Conservation (phyloP, 1,284 basidiomycete species). For the Trichosporon inkin region DNA sequence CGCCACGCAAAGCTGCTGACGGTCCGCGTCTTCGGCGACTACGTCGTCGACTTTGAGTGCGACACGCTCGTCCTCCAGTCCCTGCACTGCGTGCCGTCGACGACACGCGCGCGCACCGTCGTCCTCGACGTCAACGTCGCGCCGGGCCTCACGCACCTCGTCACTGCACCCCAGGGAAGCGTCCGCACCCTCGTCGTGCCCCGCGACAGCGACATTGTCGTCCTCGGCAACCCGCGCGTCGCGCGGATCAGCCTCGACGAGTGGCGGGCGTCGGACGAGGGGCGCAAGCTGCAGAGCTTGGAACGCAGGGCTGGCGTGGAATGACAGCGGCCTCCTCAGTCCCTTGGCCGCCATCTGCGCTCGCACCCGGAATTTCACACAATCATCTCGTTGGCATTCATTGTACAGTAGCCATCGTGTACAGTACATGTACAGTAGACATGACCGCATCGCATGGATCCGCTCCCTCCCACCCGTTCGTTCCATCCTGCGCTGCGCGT, state of each 20-base stretch:
- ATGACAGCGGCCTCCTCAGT: no score
- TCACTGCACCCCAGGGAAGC: not conserved
- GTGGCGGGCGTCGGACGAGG: not conserved
- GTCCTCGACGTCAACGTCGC: not conserved
- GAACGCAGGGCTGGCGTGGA: no score
- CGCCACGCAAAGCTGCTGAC: not conserved
- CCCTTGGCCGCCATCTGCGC: no score
- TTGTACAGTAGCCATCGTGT: no score
- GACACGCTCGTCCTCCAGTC: not conserved
- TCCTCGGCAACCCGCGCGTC: not conserved
- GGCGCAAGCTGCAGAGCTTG: not conserved
- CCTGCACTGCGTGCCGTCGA: not conserved
- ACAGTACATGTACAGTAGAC: no score
- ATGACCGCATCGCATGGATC: no score
- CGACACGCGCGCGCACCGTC: not conserved
- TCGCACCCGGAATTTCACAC: no score
- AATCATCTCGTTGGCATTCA: no score
- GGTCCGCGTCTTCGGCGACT: not conserved
- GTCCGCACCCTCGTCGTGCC: not conserved
- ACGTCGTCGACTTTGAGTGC: not conserved
- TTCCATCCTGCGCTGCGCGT: no score
- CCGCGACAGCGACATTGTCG: not conserved
- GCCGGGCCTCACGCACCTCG: not conserved
- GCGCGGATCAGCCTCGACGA: not conserved
- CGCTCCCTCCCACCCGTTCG: no score